Evolutionary conservation across 2,329 filamentous ascomycete species (phyloP).

Genomic region (Xylaria hypoxylon): DNA sequence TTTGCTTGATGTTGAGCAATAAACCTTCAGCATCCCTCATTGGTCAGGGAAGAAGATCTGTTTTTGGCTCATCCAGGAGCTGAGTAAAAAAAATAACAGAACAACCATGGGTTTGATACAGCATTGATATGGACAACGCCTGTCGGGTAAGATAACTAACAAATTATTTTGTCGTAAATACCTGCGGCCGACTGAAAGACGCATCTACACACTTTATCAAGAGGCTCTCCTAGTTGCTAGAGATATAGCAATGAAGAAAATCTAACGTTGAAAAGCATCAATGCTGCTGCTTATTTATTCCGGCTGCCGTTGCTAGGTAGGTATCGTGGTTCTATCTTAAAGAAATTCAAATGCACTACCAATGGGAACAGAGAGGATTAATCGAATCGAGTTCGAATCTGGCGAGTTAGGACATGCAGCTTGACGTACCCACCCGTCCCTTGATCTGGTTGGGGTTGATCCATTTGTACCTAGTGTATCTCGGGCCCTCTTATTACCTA

Average conservation of each 20-base stretch:
- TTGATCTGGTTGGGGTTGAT: conserved; percentile 33
- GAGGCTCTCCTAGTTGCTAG: background rate
- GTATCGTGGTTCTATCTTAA: background rate
- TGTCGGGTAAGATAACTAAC: background rate
- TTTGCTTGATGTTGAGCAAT: background rate
- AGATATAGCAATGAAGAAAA: background rate
- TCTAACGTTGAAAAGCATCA: background rate
- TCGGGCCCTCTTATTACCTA: conserved; percentile 26
- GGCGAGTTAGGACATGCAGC: conserved; percentile 12
- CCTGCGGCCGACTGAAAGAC: background rate
- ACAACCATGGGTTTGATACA: background rate
- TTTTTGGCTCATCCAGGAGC: background rate
- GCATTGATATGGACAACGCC: background rate
- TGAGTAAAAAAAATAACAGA: no score
- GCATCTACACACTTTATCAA: background rate
- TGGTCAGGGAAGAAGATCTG: background rate
- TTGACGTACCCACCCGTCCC: conserved; percentile 19
- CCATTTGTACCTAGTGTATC: conserved; percentile 6
- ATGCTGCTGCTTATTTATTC: background rate
- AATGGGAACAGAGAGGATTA: conserved; percentile 10
- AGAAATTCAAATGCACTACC: background rate
- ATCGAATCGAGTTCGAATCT: conserved; percentile 3
- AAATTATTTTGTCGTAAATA: conserved; percentile 3
- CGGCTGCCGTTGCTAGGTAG: background rate
- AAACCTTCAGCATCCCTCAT: background rate